These are phyloP conservation scores for Pythium utonaiense DNA, from an alignment of 352 stramenopile genomes.

Conservation along the genomic window DNA sequence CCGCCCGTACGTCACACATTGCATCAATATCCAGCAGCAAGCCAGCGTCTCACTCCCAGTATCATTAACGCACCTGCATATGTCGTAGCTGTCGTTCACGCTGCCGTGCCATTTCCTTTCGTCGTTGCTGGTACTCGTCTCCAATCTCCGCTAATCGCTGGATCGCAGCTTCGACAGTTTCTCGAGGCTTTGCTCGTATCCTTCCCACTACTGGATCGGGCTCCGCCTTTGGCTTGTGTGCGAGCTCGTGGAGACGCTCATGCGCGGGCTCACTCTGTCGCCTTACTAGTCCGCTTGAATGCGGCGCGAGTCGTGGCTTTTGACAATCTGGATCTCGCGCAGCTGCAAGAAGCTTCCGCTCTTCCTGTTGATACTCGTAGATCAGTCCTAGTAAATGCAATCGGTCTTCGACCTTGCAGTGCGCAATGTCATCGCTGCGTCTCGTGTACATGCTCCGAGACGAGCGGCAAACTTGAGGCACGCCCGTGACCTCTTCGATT, in stretches of 20 bases:
- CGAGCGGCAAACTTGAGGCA: constrained; percentile 29
- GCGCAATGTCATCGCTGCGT: constrained; percentile 46
- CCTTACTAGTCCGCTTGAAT: constrained; percentile 44
- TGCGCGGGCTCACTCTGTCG: constrained; percentile 26
- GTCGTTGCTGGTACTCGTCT: constrained; percentile 43
- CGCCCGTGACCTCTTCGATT: constrained; percentile 26
- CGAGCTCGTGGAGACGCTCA: constrained; percentile 51
- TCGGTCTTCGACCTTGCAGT: constrained; percentile 65
- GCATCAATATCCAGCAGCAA: not conserved
- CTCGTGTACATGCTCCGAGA: constrained; percentile 28
- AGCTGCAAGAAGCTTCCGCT: constrained; percentile 25
- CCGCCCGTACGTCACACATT: not conserved
- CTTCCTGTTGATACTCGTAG: constrained; percentile 67
- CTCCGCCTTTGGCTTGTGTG: constrained; percentile 16
- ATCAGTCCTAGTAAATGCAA: constrained; percentile 65
- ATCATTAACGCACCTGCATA: constrained; percentile 31
- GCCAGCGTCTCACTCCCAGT: not conserved
- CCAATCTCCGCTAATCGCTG: constrained; percentile 37
- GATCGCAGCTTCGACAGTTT: constrained; percentile 17
- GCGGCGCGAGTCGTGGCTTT: constrained; percentile 42
- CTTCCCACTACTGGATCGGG: not conserved
- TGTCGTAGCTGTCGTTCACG: constrained; percentile 26
- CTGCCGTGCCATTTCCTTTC: constrained; percentile 28
- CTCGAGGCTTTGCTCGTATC: constrained; percentile 4
- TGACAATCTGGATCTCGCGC: constrained; percentile 10